Conservation (phyloP, 495 filamentous ascomycete genomes). For the Penicillium canariense region DNA sequence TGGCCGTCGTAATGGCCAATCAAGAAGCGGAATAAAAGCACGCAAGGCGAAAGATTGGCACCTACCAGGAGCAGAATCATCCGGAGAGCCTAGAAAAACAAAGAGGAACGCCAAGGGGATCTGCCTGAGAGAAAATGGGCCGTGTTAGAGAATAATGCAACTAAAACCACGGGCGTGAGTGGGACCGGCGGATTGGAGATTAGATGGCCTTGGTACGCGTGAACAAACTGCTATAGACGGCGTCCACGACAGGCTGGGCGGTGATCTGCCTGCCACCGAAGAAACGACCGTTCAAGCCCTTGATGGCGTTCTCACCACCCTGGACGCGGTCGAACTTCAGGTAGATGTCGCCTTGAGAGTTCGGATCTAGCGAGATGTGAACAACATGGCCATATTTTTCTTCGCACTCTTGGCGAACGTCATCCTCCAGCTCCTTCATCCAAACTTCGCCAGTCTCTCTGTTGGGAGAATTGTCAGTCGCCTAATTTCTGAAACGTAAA, state of each 20-base stretch:
- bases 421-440: conserved; percentile 92
- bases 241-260: conserved; percentile 93
- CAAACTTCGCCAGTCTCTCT: conserved; percentile 86
- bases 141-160: conserved; percentile 12
- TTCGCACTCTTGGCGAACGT: conserved; percentile 90
- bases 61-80: conserved; percentile 45
- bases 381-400: conserved; percentile 96
- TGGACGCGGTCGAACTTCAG: conserved; percentile 95
- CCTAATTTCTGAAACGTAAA: not conserved
- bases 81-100: conserved; percentile 23
- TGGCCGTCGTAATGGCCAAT: conserved; percentile 20
- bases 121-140: conserved; percentile 20
- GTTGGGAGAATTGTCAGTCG: conserved; percentile 8
- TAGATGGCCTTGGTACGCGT: conserved; percentile 73
- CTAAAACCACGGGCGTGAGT: not conserved
- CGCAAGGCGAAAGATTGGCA: conserved; percentile 33
- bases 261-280: conserved; percentile 88
- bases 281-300: conserved; percentile 93
- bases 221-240: conserved; percentile 97
- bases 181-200: not conserved
- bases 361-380: conserved; percentile 93
- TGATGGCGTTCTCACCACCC: conserved; percentile 95
- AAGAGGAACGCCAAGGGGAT: conserved; percentile 19
- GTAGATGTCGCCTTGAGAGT: conserved; percentile 94
- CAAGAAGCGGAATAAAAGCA: conserved; percentile 14